These are phyloP conservation scores for Bipolaris sorokiniana DNA, from an alignment of 2,329 filamentous ascomycete species.

Conservation along the genomic window DNA sequence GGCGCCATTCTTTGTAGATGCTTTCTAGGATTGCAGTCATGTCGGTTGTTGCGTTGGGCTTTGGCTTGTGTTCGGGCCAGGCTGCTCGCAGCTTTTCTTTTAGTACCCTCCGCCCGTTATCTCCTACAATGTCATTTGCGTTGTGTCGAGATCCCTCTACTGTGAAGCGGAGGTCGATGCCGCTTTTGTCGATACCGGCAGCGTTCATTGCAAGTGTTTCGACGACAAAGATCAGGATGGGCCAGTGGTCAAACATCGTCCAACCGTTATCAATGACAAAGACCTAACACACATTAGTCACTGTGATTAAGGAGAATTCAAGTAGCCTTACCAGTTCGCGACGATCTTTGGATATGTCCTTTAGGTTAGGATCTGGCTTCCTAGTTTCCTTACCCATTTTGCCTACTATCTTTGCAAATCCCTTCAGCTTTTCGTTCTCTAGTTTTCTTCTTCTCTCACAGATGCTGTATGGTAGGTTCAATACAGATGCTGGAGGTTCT, in stretches of 20 bases:
- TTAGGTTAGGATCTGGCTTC: neutral
- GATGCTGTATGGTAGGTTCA: neutral
- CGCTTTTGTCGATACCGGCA: constrained; percentile 22
- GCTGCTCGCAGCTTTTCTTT: neutral
- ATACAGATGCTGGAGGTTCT: neutral
- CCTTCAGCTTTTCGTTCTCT: neutral
- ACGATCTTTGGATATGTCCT: neutral
- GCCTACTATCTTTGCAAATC: neutral
- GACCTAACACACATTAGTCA: neutral
- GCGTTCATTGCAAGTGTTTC: constrained; percentile 23
- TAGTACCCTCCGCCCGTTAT: neutral
- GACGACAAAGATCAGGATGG: constrained; percentile 19
- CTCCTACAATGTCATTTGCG: neutral
- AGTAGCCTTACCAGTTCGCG: neutral
- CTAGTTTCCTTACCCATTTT: neutral
- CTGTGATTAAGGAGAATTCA: neutral
- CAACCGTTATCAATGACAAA: neutral
- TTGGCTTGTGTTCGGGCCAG: neutral
- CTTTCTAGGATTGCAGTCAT: neutral
- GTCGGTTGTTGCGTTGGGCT: neutral
- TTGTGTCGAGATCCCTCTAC: neutral
- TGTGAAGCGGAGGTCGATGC: constrained; percentile 25
- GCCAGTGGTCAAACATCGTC: constrained; percentile 18
- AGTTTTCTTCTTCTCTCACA: neutral
- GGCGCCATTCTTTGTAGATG: neutral